Conservation (phyloP, 257 asterid genomes). For the Eustoma russellianum region DNA sequence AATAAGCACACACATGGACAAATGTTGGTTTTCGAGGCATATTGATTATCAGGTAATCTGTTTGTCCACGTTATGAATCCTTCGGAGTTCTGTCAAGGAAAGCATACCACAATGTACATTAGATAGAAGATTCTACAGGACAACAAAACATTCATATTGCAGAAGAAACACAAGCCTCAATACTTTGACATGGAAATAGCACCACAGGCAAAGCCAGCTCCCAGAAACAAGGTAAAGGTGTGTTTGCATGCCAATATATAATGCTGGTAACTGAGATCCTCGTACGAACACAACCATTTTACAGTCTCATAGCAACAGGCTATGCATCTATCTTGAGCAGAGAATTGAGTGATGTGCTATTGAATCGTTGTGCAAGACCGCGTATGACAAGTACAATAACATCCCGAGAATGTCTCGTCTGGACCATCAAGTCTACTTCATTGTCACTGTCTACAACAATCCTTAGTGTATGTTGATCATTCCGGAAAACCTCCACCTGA, state of each 20-base stretch:
- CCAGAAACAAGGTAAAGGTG: not conserved
- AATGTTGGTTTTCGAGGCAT: too few relatives aligned
- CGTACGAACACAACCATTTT: not conserved
- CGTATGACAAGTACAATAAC: constrained; percentile 81
- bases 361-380: constrained; percentile 88
- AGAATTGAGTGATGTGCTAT: constrained; percentile 91
- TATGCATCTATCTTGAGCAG: constrained; percentile 77
- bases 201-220: too few relatives aligned
- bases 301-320: constrained; percentile 1
- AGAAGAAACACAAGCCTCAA: too few relatives aligned
- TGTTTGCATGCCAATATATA: too few relatives aligned
- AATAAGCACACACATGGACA: too few relatives aligned
- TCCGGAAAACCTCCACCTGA: constrained; percentile 87
- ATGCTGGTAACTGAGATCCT: not conserved
- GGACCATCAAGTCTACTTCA: constrained; percentile 91
- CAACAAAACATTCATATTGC: too few relatives aligned
- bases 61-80: too few relatives aligned
- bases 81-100: too few relatives aligned
- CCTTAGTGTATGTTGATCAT: constrained; percentile 86
- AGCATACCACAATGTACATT: too few relatives aligned
- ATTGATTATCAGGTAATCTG: too few relatives aligned
- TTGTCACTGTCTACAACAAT: constrained; percentile 87
- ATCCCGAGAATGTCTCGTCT: constrained; percentile 89
- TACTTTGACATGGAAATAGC: too few relatives aligned
- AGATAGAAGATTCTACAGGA: too few relatives aligned